These are phyloP conservation scores for Chenopodium quinoa DNA, from an alignment of 148 eudicot species.

Conservation along the genomic window DNA sequence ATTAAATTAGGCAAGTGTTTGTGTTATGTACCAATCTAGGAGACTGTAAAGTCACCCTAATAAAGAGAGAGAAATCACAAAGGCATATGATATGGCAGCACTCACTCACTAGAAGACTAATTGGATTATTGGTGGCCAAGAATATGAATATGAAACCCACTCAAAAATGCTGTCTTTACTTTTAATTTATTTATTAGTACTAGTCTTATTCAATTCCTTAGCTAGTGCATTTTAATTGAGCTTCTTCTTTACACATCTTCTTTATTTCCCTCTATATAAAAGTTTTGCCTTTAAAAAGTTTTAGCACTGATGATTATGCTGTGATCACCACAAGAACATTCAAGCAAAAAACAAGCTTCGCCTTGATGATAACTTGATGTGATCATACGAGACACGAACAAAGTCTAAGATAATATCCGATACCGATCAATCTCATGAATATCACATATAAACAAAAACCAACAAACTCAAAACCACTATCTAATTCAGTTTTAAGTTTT, in stretches of 20 bases:
- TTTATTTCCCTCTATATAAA: background rate
- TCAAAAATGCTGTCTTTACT: constrained; percentile 44
- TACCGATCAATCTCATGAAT: background rate
- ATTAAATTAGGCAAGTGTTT: constrained; percentile 18
- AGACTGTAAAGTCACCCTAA: constrained; percentile 23
- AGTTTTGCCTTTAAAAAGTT: constrained; percentile 18
- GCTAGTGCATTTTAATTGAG: constrained; percentile 19
- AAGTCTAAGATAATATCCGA: background rate
- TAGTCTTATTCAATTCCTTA: constrained; percentile 19
- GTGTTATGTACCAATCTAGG: constrained; percentile 21
- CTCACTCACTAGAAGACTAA: constrained; percentile 26
- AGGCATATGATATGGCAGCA: constrained; percentile 17
- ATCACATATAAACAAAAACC: too few relatives aligned
- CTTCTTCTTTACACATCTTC: constrained; percentile 28
- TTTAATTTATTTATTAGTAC: constrained; percentile 30
- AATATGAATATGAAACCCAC: constrained; percentile 71
- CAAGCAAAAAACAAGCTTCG: constrained; percentile 26
- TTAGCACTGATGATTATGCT: constrained; percentile 20
- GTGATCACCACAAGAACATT: constrained; percentile 13
- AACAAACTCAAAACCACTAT: too few relatives aligned
- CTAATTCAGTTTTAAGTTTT: too few relatives aligned
- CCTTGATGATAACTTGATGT: constrained; percentile 18
- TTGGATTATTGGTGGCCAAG: constrained; percentile 35
- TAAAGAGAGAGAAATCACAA: constrained; percentile 10
- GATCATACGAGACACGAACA: background rate